Conservation (phyloP, 805 yeast species). For the Wickerhamomyces pijperi region DNA sequence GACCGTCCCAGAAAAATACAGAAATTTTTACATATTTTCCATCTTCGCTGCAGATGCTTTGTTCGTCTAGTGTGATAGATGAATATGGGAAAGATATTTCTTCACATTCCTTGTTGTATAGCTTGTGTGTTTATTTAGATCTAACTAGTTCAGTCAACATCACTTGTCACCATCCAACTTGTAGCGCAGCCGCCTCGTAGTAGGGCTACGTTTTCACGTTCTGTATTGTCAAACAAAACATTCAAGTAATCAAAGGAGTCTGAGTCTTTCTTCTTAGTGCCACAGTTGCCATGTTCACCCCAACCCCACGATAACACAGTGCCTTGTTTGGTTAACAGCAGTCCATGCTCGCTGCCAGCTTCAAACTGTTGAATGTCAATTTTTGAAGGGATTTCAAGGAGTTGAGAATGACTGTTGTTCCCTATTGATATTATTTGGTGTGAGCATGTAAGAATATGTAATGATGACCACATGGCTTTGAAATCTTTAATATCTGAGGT, state of each 20-base stretch:
- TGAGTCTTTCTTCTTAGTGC: constrained; percentile 20
- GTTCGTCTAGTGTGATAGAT: constrained; percentile 32
- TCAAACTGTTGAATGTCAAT: constrained; percentile 16
- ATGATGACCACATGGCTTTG: constrained; percentile 70
- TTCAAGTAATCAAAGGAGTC: constrained; percentile 25
- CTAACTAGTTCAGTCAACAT: constrained; percentile 1
- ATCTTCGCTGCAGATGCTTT: constrained; percentile 32
- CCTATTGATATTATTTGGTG: constrained; percentile 44
- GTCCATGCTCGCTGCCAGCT: constrained; percentile 85
- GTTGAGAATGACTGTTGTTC: constrained; percentile 69
- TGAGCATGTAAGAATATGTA: constrained; percentile 33
- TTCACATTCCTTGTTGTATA: constrained; percentile 45
- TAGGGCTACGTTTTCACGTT: constrained; percentile 16
- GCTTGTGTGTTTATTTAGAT: constrained; percentile 1
- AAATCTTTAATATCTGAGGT: constrained; percentile 18
- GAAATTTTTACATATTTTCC: constrained; percentile 75
- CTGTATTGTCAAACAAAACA: constrained; percentile 25
- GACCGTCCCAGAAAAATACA: constrained; percentile 45
- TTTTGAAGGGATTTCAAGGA: constrained; percentile 18
- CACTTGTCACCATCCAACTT: constrained; percentile 37
- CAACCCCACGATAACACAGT: constrained; percentile 82
- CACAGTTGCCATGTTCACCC: constrained; percentile 99
- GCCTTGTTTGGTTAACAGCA: constrained; percentile 22
- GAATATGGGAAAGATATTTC: constrained; percentile 73
- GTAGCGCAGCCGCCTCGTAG: constrained; percentile 60